Evolutionary conservation across 805 yeast genomes (phyloP), one percentile per base, ranked within the genome.

Genomic region (Candida palmyrensis): DNA sequence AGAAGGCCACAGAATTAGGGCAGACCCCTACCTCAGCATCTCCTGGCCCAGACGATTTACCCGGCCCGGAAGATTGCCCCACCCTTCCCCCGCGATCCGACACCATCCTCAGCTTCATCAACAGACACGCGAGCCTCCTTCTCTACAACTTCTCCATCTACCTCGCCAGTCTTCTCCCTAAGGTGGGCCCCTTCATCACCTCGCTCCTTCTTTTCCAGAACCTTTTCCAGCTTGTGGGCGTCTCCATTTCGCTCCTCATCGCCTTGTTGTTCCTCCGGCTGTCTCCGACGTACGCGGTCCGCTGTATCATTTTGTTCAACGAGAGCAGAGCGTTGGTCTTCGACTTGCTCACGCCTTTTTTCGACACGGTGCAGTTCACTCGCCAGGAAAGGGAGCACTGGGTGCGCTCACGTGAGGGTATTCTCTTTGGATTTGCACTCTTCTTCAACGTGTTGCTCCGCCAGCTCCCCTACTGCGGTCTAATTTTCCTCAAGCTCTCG

Each of bases 391-490:
- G 60, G 26, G 53, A 60, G 12, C 64, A 58, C 33, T 77, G 82
- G 82, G 53, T 63, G 29, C 57, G 58, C 9, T 63, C 75, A 10
- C 59, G 82, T 25, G 75, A 71, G 35, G 82, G 81, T 0, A 62
- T 72, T 19, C 51, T 78, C 32, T 68, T 71, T 40, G 82, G 81
- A 5, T 75, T 75, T 41, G 75, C 80, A 3, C 46, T 72, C 6
- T 64, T 63, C 29, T 71, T 65, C 48, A 75, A 59, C 41, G 41
- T 57, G 34, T 48, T 73, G 30, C 50, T 74, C 34, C 51, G 47
- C 13, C 29, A 55, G 23, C 48, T 66, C 12, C 62, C 62, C 42
- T 44, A 70, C 3, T 71, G 79, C 0, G 58, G 73, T 15, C 43
- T 75, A 10, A 18, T 22, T n/a, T 55, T 69, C 14, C 72, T 71